Base-by-base conservation (phyloP, 2,329 filamentous ascomycete genomes). In the Fusarium subglutinans region DNA sequence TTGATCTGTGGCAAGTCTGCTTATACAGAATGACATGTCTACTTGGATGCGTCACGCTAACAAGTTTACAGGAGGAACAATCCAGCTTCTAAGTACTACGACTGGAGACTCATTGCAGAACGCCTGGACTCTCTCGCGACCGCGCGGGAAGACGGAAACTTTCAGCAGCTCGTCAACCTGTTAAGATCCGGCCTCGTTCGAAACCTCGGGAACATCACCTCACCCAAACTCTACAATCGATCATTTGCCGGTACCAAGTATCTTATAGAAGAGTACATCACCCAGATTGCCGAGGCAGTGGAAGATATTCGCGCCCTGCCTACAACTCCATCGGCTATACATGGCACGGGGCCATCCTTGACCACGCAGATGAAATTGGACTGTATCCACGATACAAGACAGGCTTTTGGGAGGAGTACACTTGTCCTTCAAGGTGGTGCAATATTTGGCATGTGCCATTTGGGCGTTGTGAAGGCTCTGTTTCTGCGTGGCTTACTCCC, bases 171-270 rank as follows among this genome's bases (percentile, higher is more conserved):
- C 13, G 91, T 95, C 68, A 95, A 95, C 79, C 87, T 97, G 24
- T 87, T 98, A 44, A 92, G 94, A 33, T 94, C 94, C 20, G 94
- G 91, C 7, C 86, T 93, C 24, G 89, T 97, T 37, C 91, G 95
- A 41, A 98, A 98, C 78, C 86, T 97, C n/a, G 95, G 94, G 66
- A 97, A 97, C 80, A 97, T 98, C 76, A 94, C 94, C 2, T 90
- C 92, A 4, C 90, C 94, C 5, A 91, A 91, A 72, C 86, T 98
- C 3, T 98, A 95, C 84, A 95, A 95, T 77, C 89, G 92, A 66
- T 93, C 94, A 18, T 96, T 96, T 80, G 92, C 93, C 3, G 95
- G 95, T 22, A 98, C 95, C 2, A 98, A 98, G 81, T 89, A 93
- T 60, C 84, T 98, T 54, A 97, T 98, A 70, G 95, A 98, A 79